Evolutionary conservation across 108 stramenopile species (phyloP), one percentile per base, ranked within the genome.

Genomic region (Halocafeteria seosinensis): DNA sequence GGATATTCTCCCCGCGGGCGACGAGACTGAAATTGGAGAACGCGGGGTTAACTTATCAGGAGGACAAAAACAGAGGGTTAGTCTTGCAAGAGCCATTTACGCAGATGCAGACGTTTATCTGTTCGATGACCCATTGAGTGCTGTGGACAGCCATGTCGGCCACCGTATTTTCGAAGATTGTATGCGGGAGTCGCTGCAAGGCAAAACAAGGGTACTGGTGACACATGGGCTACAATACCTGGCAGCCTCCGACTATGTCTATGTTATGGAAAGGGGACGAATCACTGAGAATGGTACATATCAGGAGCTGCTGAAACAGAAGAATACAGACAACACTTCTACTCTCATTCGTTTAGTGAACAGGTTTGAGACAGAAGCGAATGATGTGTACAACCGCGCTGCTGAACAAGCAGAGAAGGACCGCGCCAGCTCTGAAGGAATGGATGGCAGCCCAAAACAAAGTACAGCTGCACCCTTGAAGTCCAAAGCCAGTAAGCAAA

Each of bases 11-110:
- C 74, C 89, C 0, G 71, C 61, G 24, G 91, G 93, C 0, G 97
- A 98, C 67, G 69, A 63, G 63, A 92, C 90, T 5, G 91, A 94
- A 74, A 93, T 95, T 71, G 94, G 94, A 30, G 91, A 95, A 76
- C 83, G 83, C 28, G 93, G 90, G 27, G 85, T 92, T 50, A 92
- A 89, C 73, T 71, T 95, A 8, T 81, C 83, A 4, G 94, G 94
- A 21, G 97, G 97, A 0, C 94, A 94, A 63, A 89, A 88, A 66
- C 85, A 88, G 21, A 76, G 94, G n/a, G 84, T 99, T n/a, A 85
- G 89, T 0, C 64, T 95, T 29, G 97, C 94, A 34, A 78, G 97
- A 23, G 90, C 88, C 35, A 82, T 95, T 21, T 96, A 96, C 72
- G 76, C 80, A 27, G 70, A 85, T 36, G 85, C 89, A 5, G 88